Evolutionary conservation across 1,284 basidiomycete species (phyloP), one percentile per base, ranked within the genome.

Genomic region (Anthracocystis walkeri): DNA sequence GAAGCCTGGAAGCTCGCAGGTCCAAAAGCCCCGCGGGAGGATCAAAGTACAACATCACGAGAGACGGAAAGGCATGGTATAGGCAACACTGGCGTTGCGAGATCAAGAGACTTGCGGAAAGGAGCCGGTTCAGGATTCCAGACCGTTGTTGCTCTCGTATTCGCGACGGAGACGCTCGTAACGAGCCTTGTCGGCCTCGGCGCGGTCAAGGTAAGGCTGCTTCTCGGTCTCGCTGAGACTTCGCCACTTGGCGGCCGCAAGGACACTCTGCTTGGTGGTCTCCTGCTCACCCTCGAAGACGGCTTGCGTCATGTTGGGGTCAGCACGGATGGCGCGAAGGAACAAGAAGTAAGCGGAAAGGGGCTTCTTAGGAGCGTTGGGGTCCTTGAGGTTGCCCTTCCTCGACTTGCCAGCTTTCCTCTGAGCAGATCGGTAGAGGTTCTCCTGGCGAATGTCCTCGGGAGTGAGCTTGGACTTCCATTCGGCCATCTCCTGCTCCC

Each of bases 281-380:
- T 96, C 95, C 48, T 90, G 91, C 87, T 96, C 94, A 56, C 92
- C 91, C n/a, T 92, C 93, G 87, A 96, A 96, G 18, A 97, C 91
- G 23, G 92, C 91, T 74, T 86, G 88, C 20, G 68, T 77, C 75
- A 81, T 66, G 51, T 67, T 73, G 23, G 81, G 75, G 50, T 83
- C 74, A 29, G 79, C 78, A 23, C 82, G 80, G 61, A 84, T 80
- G 7, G 80, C 77, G 85, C 95, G 93, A 72, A 97, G 86, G 88
- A 95, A 97, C 90, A 96, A 92, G 81, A 97, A 97, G 85, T 97
- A 97, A 3, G 95, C 94, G 80, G 91, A 92, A 31, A 97, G 89
- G 3, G 95, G 95, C 86, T 96, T 96, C 90, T 95, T 95, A 10
- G 95, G 95, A 20, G 94, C 95, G 83, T 97, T 95, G 29, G 94